Evolutionary conservation across 192 early-diverging fungal genomes (phyloP), one percentile per base, ranked within the genome.

Genomic region (Chytriomyces sp.): DNA sequence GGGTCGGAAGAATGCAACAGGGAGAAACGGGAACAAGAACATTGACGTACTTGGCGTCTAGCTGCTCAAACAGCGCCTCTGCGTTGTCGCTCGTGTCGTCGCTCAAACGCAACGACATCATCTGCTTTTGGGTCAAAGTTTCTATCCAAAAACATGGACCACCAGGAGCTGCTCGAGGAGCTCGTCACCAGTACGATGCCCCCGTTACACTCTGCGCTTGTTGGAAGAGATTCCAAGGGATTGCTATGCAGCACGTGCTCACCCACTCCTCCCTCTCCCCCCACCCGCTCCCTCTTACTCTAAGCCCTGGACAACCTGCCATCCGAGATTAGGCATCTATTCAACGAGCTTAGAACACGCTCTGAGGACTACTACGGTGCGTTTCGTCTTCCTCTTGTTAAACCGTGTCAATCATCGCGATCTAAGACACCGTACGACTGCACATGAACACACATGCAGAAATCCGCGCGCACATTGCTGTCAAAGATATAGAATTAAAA

Each of bases 261-360:
- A 58, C 56, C 28, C 31, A 14, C 34, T 8, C 25, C 22, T 14
- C 17, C 6, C 5, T 31, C 40, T 28, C 25, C 7, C 0, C n/a
- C 19, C 8, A 40, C n/a, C 5, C 38, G 56, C 53, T 6, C 7
- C 1, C 40, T 64, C 8, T 7, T 26, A 49, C 19, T 5, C 4
- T 10, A 32, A 63, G 57, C 70, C 39, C 57, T 72, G 17, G 70
- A 72, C 39, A 72, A 72, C 59, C 70, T 72, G 26, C 70, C 70
- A 7, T 25, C 58, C 25, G 70, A 72, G 39, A 33, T 72, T 17
- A n/a, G 44, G 10, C 70, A 72, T 59, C 37, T 72, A 5, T 72
- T 72, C 31, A 72, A 72, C 34, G 70, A 72, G 44, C 57, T 72
- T 7, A n/a, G 70, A 28, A 56, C 66, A 8, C 49, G 66, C 26